These are phyloP conservation scores for Biscogniauxia marginata DNA, from an alignment of 2,329 filamentous ascomycete genomes.

Conservation along the genomic window DNA sequence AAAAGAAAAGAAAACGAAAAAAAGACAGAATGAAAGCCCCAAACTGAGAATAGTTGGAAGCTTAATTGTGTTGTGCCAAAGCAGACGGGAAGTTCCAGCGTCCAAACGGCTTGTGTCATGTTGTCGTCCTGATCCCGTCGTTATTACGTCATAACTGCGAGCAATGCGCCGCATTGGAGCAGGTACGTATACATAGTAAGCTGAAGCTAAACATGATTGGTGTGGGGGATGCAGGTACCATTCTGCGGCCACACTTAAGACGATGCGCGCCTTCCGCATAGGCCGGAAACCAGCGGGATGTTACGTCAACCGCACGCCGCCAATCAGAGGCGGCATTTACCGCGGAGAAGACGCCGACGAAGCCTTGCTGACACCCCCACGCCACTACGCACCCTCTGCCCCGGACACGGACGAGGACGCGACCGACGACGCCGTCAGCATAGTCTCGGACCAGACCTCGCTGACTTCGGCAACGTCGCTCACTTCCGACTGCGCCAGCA, in stretches of 20 bases:
- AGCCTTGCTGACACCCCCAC: not conserved
- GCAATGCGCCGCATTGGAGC: too few species aligned
- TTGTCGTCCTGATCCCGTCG: too few species aligned
- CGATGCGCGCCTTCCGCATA: conserved; percentile 61
- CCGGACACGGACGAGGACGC: not conserved
- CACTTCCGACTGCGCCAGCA: not conserved
- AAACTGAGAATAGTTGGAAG: too few species aligned
- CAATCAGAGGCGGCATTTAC: conserved; percentile 52
- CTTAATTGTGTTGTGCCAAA: too few species aligned
- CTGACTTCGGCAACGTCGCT: conserved; percentile 7
- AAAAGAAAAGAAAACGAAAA: too few species aligned
- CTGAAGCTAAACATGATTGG: too few species aligned
- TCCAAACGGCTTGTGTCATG: too few species aligned
- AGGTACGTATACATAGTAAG: too few species aligned
- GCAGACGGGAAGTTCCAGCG: too few species aligned
- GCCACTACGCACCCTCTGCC: not conserved
- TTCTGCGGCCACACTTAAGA: conserved; percentile 48
- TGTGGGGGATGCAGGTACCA: conserved; percentile 50
- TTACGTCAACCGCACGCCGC: conserved; percentile 59
- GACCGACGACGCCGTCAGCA: conserved; percentile 1
- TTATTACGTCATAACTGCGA: too few species aligned
- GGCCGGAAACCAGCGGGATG: conserved; percentile 49
- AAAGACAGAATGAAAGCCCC: too few species aligned
- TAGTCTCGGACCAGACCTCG: conserved; percentile 11
- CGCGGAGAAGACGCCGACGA: conserved; percentile 15